These are phyloP conservation scores for Casuarina equisetifolia DNA, from an alignment of 306 rosid species.

Conservation along the genomic window DNA sequence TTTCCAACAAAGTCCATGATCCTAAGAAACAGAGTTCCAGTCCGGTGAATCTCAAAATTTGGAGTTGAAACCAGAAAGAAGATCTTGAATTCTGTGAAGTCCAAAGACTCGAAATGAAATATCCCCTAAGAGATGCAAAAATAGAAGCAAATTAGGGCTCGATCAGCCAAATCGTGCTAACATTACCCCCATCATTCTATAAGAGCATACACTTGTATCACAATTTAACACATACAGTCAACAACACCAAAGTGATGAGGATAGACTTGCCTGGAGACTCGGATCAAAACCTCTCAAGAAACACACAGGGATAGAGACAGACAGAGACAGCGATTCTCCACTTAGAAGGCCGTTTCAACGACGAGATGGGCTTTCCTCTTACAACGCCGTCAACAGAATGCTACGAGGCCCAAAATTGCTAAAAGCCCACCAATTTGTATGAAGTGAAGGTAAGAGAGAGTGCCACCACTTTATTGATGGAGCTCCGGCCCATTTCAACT, in stretches of 20 bases:
- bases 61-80: background rate
- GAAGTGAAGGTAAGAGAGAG: too few relatives aligned
- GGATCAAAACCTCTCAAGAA: slow-evolving; percentile 4
- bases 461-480: too few relatives aligned
- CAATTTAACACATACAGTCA: background rate
- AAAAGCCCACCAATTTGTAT: too few relatives aligned
- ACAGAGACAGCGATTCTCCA: background rate
- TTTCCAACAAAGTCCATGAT: background rate
- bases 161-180: background rate
- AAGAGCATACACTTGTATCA: background rate
- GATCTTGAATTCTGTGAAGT: background rate
- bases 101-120: background rate
- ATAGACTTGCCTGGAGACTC: slow-evolving; percentile 1
- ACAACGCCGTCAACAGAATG: too few relatives aligned
- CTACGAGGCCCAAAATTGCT: too few relatives aligned
- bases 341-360: background rate
- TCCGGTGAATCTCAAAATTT: background rate
- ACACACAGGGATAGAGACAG: background rate
- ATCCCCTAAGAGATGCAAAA: slow-evolving; percentile 13
- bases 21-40: background rate
- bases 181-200: background rate
- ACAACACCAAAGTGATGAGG: slow-evolving; percentile 1
- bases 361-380: too few relatives aligned
- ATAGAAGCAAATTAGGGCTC: slow-evolving; percentile 2
- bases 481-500: too few relatives aligned